phyloP scores from a whole-genome alignment of 192 early-diverging fungal genomes.

The Rhizophagus clarus region DNA sequence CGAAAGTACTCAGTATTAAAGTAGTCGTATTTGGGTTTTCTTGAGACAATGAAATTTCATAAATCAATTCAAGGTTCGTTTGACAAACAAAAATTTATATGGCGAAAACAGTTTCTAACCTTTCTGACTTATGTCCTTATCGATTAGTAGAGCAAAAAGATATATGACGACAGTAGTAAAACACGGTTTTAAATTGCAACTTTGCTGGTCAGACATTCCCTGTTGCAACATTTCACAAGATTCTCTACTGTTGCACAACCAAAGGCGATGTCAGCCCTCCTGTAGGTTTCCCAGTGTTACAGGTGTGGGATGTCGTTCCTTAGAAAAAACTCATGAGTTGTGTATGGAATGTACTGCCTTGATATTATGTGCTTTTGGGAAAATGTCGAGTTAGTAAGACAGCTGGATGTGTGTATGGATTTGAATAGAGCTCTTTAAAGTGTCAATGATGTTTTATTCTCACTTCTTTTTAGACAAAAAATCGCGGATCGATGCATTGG shows the following conservation, averaged over 20 bases:
- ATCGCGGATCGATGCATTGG: not conserved
- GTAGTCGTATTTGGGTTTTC: not conserved
- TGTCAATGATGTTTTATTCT: not conserved
- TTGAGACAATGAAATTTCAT: not conserved
- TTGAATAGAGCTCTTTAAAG: conserved; percentile 5
- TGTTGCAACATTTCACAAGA: too few species aligned
- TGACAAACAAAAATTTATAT: not conserved
- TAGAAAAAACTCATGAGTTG: not conserved
- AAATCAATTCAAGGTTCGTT: not conserved
- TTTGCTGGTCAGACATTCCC: not conserved
- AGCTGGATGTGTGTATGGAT: conserved; percentile 2
- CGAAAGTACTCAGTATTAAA: not conserved
- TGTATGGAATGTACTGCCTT: not conserved
- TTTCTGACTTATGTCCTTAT: too few species aligned
- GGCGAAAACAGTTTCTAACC: too few species aligned
- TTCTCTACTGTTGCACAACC: too few species aligned
- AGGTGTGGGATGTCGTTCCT: conserved; percentile 6
- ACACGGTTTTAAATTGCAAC: not conserved
- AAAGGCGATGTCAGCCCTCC: too few species aligned
- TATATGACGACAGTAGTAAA: not conserved
- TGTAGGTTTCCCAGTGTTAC: not conserved
- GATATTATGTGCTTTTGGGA: conserved; percentile 1
- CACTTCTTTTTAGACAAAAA: conserved; percentile 16
- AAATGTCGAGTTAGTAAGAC: not conserved
- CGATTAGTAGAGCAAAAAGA: not conserved